A percentile compares a stretch with the other conserved stretches of the same genome.
Evolutionary conservation across 257 asterid genomes (phyloP).

Genomic region (Solanum ahanhuiri): DNA sequence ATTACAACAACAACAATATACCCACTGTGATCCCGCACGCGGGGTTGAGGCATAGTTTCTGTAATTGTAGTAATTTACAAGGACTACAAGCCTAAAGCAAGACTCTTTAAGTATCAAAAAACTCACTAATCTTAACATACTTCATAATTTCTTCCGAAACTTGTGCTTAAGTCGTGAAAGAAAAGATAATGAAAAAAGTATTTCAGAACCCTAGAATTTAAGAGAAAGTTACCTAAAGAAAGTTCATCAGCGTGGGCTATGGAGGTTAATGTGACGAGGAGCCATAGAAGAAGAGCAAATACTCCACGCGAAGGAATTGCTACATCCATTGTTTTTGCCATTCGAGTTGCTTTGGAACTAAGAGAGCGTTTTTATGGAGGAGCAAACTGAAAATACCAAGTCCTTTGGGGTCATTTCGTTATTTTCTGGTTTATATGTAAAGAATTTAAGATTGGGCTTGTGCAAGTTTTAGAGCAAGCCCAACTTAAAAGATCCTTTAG

Average conservation of each 20-base stretch:
- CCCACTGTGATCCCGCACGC: not conserved
- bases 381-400: not conserved
- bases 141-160: not conserved
- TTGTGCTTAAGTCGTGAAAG: not conserved
- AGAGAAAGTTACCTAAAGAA: constrained; percentile 37
- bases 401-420: not conserved
- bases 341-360: not conserved
- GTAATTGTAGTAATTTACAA: not conserved
- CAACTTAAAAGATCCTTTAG: not conserved
- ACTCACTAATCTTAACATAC: not conserved
- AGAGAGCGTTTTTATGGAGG: not conserved
- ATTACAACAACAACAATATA: not conserved
- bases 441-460: not conserved
- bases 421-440: not conserved
- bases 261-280: constrained; percentile 17
- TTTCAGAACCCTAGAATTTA: constrained; percentile 13
- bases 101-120: not conserved
- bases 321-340: constrained; percentile 23
- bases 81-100: not conserved
- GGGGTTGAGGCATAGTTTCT: not conserved
- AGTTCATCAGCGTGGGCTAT: constrained; percentile 21
- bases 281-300: constrained; percentile 15
- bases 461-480: not conserved
- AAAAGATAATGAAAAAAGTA: not conserved
- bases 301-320: constrained; percentile 7